Evolutionary conservation across 2,329 filamentous ascomycete genomes (phyloP).

Genomic region (Helicocarpus griseus): DNA sequence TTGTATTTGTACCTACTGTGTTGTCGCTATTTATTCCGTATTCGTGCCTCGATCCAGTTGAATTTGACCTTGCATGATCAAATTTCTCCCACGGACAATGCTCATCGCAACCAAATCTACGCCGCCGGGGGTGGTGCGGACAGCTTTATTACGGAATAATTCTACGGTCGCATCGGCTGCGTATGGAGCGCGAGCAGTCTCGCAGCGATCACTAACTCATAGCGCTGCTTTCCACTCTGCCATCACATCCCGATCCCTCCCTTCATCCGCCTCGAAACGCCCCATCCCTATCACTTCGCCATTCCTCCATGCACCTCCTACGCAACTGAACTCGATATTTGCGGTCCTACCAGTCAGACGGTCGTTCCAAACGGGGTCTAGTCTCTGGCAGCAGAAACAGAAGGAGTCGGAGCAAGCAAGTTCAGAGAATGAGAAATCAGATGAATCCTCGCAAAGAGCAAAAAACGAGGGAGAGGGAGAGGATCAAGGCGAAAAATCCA

Average conservation of each 20-base stretch:
- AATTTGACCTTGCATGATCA: background rate
- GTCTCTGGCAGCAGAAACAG: slow-evolving; percentile 27
- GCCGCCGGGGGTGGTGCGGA: slow-evolving; percentile 26
- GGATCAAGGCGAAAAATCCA: slow-evolving; percentile 29
- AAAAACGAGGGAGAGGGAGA: slow-evolving; percentile 38
- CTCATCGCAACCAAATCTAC: slow-evolving; percentile 27
- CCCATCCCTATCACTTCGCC: slow-evolving; percentile 25
- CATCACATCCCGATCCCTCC: slow-evolving; percentile 21
- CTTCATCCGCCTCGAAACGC: slow-evolving; percentile 26
- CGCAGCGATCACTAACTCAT: slow-evolving; percentile 26
- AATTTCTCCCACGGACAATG: slow-evolving; percentile 23
- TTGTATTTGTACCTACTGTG: background rate
- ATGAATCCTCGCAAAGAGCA: slow-evolving; percentile 36
- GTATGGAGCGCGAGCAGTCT: slow-evolving; percentile 19
- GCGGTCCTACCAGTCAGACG: slow-evolving; percentile 26
- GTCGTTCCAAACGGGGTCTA: slow-evolving; percentile 27
- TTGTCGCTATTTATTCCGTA: background rate
- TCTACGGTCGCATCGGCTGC: slow-evolving; percentile 22
- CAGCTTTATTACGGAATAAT: slow-evolving; percentile 28
- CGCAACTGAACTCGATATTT: slow-evolving; percentile 26
- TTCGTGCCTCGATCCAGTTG: slow-evolving; percentile 5
- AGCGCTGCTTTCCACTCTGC: slow-evolving; percentile 19
- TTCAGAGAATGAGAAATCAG: slow-evolving; percentile 25
- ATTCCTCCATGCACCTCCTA: slow-evolving; percentile 28
- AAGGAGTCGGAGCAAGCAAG: slow-evolving; percentile 35